These are phyloP conservation scores for Daldinia sp. DNA, from an alignment of 2,329 filamentous ascomycete species.

Conservation along the genomic window DNA sequence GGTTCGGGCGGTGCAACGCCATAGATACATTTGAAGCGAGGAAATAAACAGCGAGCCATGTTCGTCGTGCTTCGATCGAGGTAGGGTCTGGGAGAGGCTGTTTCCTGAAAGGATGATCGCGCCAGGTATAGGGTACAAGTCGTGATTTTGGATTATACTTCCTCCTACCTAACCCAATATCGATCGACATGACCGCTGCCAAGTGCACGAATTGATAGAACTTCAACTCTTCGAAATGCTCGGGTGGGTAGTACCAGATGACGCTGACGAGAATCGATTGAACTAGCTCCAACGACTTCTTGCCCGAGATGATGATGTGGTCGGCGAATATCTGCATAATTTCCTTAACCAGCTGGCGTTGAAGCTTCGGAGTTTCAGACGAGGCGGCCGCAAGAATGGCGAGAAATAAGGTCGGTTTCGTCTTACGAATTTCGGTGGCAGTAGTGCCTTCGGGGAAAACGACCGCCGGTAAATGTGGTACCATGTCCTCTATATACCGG, in stretches of 20 bases:
- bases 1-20: conserved; percentile 70
- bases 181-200: conserved; percentile 83
- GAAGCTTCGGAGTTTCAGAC: conserved; percentile 66
- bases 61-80: conserved; percentile 66
- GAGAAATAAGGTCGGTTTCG: conserved; percentile 76
- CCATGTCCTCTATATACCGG: conserved; percentile 71
- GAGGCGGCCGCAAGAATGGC: conserved; percentile 75
- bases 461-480: conserved; percentile 71
- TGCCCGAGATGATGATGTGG: conserved; percentile 77
- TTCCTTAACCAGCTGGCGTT: conserved; percentile 74
- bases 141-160: conserved; percentile 54
- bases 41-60: conserved; percentile 71
- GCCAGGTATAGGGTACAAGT: conserved; percentile 56
- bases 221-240: conserved; percentile 86
- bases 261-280: conserved; percentile 80
- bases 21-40: conserved; percentile 70
- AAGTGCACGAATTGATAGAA: conserved; percentile 90
- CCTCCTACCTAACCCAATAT: conserved; percentile 75
- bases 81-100: conserved; percentile 63
- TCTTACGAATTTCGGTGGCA: conserved; percentile 66
- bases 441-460: conserved; percentile 68
- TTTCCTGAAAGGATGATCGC: conserved; percentile 58
- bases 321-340: conserved; percentile 80
- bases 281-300: conserved; percentile 85
- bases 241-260: conserved; percentile 89